Evolutionary conservation across 2,329 filamentous ascomycete species (phyloP).

Genomic region (Hypoxylon sp.): DNA sequence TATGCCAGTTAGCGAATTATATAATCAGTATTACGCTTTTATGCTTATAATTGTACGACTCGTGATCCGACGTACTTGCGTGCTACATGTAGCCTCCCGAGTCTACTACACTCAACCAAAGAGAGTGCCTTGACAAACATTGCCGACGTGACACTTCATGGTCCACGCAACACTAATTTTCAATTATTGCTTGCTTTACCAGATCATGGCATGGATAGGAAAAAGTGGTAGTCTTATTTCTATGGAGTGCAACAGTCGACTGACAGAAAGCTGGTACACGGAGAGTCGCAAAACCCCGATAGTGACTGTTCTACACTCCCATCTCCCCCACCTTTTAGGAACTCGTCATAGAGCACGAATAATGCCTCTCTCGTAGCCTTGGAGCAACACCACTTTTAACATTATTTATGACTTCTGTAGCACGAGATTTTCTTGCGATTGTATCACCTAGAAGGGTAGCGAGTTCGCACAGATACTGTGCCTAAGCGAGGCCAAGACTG

Average conservation of each 20-base stretch:
- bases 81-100: not conserved
- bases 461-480: slow-evolving; percentile 40
- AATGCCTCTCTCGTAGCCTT: not conserved
- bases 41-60: not conserved
- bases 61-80: not conserved
- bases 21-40: not conserved
- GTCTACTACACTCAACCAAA: not conserved
- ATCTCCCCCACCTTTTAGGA: not conserved
- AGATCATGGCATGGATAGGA: no score
- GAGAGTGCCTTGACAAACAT: not conserved
- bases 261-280: not conserved
- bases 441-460: slow-evolving; percentile 19
- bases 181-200: no score
- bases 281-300: not conserved
- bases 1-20: not conserved
- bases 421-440: slow-evolving; percentile 33
- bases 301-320: not conserved
- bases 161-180: not conserved
- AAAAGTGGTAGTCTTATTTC: not conserved
- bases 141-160: not conserved
- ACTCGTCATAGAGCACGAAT: not conserved
- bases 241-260: not conserved
- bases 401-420: no score
- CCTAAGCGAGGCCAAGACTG: slow-evolving; percentile 8
- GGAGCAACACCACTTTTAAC: not conserved